Conservation (phyloP, 2,329 filamentous ascomycete species). For the Diaporthe longicolla region DNA sequence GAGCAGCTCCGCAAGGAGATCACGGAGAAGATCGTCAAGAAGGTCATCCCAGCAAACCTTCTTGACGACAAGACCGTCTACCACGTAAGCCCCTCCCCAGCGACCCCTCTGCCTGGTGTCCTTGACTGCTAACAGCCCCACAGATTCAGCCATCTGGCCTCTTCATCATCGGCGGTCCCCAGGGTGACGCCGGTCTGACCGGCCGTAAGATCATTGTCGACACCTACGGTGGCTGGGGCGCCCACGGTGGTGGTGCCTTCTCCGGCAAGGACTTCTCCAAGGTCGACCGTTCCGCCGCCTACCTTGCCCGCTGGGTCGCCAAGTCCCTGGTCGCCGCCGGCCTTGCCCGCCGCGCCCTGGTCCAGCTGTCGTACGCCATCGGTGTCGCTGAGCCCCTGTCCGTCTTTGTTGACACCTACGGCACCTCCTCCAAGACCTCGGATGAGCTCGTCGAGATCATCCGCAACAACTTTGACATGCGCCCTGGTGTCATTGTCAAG, state of each 20-base stretch:
- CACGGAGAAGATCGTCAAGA: slow-evolving; percentile 93
- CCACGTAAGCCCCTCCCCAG: slow-evolving; percentile 75
- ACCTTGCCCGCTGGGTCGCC: slow-evolving; percentile 98
- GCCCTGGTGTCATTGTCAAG: slow-evolving; percentile 98
- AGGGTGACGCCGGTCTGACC: slow-evolving; percentile 98
- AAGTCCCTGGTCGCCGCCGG: slow-evolving; percentile 94
- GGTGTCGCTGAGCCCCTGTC: slow-evolving; percentile 98
- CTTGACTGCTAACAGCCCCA: slow-evolving; percentile 38
- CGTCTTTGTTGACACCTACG: slow-evolving; percentile 98
- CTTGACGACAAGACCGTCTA: slow-evolving; percentile 95
- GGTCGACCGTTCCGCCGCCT: slow-evolving; percentile 98
- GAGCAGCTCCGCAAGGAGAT: slow-evolving; percentile 93
- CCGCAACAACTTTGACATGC: slow-evolving; percentile 95
- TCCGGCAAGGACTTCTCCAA: slow-evolving; percentile 99
- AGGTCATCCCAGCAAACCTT: slow-evolving; percentile 92
- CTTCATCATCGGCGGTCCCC: slow-evolving; percentile 99
- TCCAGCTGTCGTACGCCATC: slow-evolving; percentile 99
- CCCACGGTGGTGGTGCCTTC: slow-evolving; percentile 99
- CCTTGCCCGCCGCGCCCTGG: slow-evolving; percentile 91
- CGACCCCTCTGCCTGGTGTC: not conserved
- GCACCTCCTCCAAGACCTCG: slow-evolving; percentile 89
- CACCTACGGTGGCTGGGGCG: slow-evolving; percentile 99
- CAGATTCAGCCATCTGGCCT: slow-evolving; percentile 95
- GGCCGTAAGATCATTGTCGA: slow-evolving; percentile 99
- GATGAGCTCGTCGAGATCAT: slow-evolving; percentile 97